phyloP scores from a whole-genome alignment of 2,329 filamentous ascomycete species.

The Karstenula rhodostoma region DNA sequence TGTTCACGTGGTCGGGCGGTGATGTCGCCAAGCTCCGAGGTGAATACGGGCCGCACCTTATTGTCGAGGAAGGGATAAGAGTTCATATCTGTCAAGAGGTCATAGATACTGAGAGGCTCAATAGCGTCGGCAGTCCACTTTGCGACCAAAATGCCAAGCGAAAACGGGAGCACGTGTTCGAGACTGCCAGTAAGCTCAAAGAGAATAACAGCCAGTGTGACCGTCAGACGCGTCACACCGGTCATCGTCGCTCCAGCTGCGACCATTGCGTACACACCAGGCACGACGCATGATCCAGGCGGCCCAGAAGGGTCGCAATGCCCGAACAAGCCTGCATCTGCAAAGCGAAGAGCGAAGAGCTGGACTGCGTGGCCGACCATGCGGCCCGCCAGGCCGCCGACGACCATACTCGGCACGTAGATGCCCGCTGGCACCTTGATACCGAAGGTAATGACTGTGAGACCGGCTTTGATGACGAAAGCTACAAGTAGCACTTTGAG shows the following conservation, averaged over 20 bases:
- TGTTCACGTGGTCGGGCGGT: constrained; percentile 77
- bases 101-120: constrained; percentile 94
- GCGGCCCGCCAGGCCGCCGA: constrained; percentile 89
- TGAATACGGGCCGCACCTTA: constrained; percentile 91
- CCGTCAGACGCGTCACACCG: constrained; percentile 89
- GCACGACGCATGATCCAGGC: constrained; percentile 86
- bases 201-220: constrained; percentile 92
- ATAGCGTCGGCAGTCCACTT: constrained; percentile 98
- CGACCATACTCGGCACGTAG: constrained; percentile 98
- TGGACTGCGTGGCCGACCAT: constrained; percentile 87
- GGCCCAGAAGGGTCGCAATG: constrained; percentile 72
- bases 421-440: constrained; percentile 97
- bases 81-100: constrained; percentile 95
- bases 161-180: constrained; percentile 95
- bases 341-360: constrained; percentile 77
- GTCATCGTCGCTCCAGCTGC: constrained; percentile 98
- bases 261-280: constrained; percentile 95
- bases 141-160: constrained; percentile 87
- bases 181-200: constrained; percentile 96
- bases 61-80: constrained; percentile 97
- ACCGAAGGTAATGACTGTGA: constrained; percentile 92
- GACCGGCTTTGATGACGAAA: constrained; percentile 86
- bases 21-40: constrained; percentile 86
- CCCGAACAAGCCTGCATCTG: constrained; percentile 76
- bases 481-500: constrained; percentile 76